Conservation (phyloP, 805 yeast genomes). For the Candida odintsovae region DNA sequence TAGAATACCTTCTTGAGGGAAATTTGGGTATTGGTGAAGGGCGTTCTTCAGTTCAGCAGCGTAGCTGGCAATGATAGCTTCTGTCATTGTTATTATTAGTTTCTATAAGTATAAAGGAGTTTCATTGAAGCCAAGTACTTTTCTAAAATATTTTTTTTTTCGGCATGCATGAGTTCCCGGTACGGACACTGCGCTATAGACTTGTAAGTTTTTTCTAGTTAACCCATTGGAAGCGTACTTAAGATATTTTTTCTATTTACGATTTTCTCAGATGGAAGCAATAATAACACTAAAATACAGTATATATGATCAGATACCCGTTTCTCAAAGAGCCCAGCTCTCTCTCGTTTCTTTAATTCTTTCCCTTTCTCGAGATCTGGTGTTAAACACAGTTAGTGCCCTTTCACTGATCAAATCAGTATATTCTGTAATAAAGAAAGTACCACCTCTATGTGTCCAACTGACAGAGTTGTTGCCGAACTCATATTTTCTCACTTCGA, state of each 20-base stretch:
- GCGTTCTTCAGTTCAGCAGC: slow-evolving; percentile 48
- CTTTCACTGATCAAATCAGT: slow-evolving; percentile 17
- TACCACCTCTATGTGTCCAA: slow-evolving; percentile 80
- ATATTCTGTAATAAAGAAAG: slow-evolving; percentile 62
- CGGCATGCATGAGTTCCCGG: not conserved
- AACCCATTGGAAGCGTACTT: too few species aligned
- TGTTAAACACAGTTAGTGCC: slow-evolving; percentile 29
- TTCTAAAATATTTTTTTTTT: not conserved
- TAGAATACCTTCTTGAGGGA: slow-evolving; percentile 87
- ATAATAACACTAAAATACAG: not conserved
- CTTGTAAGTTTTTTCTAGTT: not conserved
- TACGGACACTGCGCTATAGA: not conserved
- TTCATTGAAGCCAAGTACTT: not conserved
- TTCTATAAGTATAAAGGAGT: not conserved
- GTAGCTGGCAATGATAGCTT: slow-evolving; percentile 12
- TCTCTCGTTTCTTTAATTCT: slow-evolving; percentile 1
- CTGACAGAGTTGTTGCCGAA: slow-evolving; percentile 73
- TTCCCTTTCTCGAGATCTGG: slow-evolving; percentile 19
- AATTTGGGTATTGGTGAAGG: slow-evolving; percentile 80
- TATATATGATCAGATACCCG: not conserved
- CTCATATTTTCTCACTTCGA: slow-evolving; percentile 55
- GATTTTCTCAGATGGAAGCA: too few species aligned
- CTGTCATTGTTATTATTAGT: not conserved
- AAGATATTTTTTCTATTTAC: too few species aligned
- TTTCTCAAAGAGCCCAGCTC: not conserved